Conservation (phyloP, 371 early-diverging fungal genomes). For the Mycotypha africana region DNA sequence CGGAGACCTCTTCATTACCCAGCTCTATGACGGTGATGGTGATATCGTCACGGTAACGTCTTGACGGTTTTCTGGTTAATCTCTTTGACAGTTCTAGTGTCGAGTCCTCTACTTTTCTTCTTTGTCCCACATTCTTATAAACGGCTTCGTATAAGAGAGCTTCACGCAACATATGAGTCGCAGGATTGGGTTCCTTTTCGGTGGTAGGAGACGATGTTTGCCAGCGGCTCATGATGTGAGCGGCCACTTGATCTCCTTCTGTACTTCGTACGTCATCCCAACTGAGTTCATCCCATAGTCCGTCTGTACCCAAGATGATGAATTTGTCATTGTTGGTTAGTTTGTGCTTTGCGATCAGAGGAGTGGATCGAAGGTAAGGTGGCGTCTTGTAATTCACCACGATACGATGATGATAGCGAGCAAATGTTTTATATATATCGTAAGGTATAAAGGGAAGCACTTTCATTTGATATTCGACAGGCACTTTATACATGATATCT, state of each 20-base stretch:
- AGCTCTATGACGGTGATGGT: slow-evolving; percentile 87
- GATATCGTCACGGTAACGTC: slow-evolving; percentile 92
- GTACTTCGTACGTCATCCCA: slow-evolving; percentile 60
- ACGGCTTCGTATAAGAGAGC: slow-evolving; percentile 52
- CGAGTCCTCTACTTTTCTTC: slow-evolving; percentile 22
- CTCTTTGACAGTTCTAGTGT: slow-evolving; percentile 38
- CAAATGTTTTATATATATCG: slow-evolving; percentile 54
- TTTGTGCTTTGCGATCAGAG: slow-evolving; percentile 71
- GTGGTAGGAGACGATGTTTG: slow-evolving; percentile 1
- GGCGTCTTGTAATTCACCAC: slow-evolving; percentile 75
- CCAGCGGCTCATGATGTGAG: slow-evolving; percentile 30
- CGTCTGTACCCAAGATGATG: slow-evolving; percentile 90
- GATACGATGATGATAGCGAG: slow-evolving; percentile 57
- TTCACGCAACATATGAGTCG: slow-evolving; percentile 82
- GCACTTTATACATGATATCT: slow-evolving; percentile 79
- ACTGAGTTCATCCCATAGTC: slow-evolving; percentile 84
- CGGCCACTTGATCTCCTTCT: slow-evolving; percentile 35
- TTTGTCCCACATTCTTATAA: slow-evolving; percentile 29
- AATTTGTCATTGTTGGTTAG: slow-evolving; percentile 67
- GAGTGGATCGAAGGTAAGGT: slow-evolving; percentile 91
- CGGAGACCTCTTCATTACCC: slow-evolving; percentile 8
- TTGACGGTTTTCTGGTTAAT: slow-evolving; percentile 40
- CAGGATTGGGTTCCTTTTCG: slow-evolving; percentile 73
- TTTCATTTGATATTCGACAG: slow-evolving; percentile 55
- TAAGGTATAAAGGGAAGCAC: slow-evolving; percentile 44